Base-by-base conservation (phyloP, 2,329 filamentous ascomycete genomes). In the Colletotrichum magnum region DNA sequence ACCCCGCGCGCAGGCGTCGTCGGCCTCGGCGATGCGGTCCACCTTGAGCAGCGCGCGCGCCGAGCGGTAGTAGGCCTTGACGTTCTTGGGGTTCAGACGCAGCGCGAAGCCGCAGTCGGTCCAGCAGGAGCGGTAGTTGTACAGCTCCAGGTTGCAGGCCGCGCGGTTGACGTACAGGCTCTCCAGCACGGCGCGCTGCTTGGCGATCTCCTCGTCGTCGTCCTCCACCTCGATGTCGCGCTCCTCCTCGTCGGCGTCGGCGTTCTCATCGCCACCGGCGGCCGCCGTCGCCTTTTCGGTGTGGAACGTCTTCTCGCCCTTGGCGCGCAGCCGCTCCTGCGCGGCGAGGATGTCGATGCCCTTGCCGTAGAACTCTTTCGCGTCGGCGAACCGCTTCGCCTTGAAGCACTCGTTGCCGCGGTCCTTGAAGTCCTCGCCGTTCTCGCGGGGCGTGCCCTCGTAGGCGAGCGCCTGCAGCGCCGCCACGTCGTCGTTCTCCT, bases 61-160 rank as follows among this genome's bases (percentile, higher is more conserved):
- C 64, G 93, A 94, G 71, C 96, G 92, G 81, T 97, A 99, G 82
- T 91, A 94, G 1, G 96, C 95, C 83, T 99, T 99, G 76, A 97
- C 80, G 79, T 97, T 98, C 58, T 79, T 80, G 3, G 91, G 87
- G 80, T 98, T 97, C 68, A 98, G 84, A 47, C 90, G 89, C 69
- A 99, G 86, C 1, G 93, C 92, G 7, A 89, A 86, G 2, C 92
- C 93, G 80, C 95, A 96, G 84, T 98, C 96, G 56, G 92, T 87
- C 76, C 92, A 97, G 81, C 93, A 94, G 71, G 90, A 92, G 72
- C 95, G 91, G 82, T 95, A 96, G 83, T 99, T 99, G 78, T 90
- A 89, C 73, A 98, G 86, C 79, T 94, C 92, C 70, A 99, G 86
- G 79, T 98, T 93, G 81, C 94, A 97, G 32, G 97, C 90, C 1